Evolutionary conservation across 345 rosid species (phyloP).

Genomic region (Pistacia vera): DNA sequence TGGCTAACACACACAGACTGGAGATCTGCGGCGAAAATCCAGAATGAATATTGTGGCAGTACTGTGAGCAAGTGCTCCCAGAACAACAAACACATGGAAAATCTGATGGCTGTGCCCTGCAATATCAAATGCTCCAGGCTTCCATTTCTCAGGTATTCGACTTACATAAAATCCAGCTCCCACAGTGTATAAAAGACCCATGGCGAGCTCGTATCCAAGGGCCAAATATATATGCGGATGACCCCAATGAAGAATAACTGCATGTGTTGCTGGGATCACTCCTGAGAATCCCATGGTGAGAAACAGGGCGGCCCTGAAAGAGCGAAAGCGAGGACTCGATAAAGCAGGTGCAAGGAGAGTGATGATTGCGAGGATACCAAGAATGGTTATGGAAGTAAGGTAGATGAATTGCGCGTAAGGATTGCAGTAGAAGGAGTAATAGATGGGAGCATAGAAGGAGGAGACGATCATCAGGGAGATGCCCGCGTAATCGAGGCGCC

Average conservation of each 20-base stretch:
- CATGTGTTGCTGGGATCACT: constrained; percentile 75
- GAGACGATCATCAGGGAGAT: constrained; percentile 90
- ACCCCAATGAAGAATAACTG: constrained; percentile 67
- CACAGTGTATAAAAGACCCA: constrained; percentile 69
- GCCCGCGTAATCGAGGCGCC: constrained; percentile 96
- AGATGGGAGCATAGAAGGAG: constrained; percentile 89
- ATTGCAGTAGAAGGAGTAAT: constrained; percentile 81
- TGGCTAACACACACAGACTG: constrained; percentile 37
- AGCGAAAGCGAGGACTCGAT: constrained; percentile 61
- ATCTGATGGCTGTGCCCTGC: constrained; percentile 98
- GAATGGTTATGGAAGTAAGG: constrained; percentile 62
- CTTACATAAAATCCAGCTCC: constrained; percentile 74
- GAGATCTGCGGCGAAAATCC: constrained; percentile 73
- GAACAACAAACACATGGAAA: constrained; percentile 88
- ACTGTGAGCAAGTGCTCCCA: constrained; percentile 82
- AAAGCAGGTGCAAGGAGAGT: constrained; percentile 76
- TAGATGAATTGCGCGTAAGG: constrained; percentile 60
- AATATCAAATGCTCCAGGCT: constrained; percentile 90
- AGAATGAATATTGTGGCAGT: constrained; percentile 72
- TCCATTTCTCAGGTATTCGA: constrained; percentile 89
- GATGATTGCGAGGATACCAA: constrained; percentile 71
- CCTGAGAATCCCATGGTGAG: constrained; percentile 91
- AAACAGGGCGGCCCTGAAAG: constrained; percentile 77
- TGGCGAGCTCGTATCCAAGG: constrained; percentile 65
- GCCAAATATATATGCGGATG: constrained; percentile 61